Conservation (phyloP, 2,329 filamentous ascomycete species). For the Epichloe sp. region DNA sequence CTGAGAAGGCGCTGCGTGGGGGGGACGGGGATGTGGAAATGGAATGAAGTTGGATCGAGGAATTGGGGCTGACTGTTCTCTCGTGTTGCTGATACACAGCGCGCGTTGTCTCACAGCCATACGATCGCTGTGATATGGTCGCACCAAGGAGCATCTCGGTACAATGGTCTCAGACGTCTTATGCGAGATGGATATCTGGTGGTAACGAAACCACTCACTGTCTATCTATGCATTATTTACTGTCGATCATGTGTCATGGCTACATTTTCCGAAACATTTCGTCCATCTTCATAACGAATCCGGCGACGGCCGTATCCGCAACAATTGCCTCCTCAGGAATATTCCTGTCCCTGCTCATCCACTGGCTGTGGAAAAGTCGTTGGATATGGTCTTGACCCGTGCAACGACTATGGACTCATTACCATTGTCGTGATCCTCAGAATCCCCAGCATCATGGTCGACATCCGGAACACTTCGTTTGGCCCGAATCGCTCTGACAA, state of each 20-base stretch:
- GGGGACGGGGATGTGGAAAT: constrained; percentile 30
- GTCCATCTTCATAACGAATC: neutral
- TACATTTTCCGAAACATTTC: neutral
- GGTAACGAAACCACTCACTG: neutral
- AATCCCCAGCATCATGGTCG: neutral
- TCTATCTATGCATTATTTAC: neutral
- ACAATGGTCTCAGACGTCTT: neutral
- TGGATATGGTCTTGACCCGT: constrained; percentile 5
- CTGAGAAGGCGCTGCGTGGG: constrained; percentile 21
- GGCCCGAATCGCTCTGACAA: constrained; percentile 25
- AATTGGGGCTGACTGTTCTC: neutral
- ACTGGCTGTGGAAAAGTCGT: constrained; percentile 4
- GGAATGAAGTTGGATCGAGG: constrained; percentile 10
- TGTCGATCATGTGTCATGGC: neutral
- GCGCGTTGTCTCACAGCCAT: neutral
- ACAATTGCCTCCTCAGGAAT: too few species aligned
- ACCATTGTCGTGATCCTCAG: constrained; percentile 1
- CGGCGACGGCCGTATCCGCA: too few species aligned
- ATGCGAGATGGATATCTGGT: neutral
- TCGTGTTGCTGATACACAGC: neutral
- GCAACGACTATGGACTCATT: constrained; percentile 1
- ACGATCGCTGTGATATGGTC: neutral
- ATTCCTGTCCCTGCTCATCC: neutral
- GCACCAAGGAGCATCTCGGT: neutral
- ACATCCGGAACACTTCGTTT: neutral